Evolutionary conservation across 106 monocot genomes (phyloP), one percentile per base, ranked within the genome.

Genomic region (Narthecium ossifragum): DNA sequence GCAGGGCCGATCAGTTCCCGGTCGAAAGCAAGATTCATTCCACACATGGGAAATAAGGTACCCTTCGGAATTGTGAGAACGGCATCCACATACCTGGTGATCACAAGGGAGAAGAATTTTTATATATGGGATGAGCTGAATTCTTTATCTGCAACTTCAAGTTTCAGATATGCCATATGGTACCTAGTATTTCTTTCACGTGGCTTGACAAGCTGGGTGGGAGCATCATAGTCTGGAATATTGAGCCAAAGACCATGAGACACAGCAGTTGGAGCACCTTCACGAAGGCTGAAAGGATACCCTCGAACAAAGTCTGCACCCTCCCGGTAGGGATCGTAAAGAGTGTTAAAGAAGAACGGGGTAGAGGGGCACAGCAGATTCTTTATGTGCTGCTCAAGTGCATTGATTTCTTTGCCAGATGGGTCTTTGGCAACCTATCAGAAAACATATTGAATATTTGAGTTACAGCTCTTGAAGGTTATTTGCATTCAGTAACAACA

Each of bases 231-330:
- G 68, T 75, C 75, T 5, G 75, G 75, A 28, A 75, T 75, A 51
- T 75, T 75, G 15, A 75, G 68, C 75, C 75, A 74, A 3, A 74
- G 74, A 23, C 74, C 74, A 67, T 74, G 74, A 55, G 74, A 74
- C 22, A 74, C 67, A 31, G 75, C 75, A 63, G 75, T 75, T 4
- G 54, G 23, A 31, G 60, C 75, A 31, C 75, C 75, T 56, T 75
- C 68, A 11, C 75, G 62, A 8, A 75, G 62, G 62, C 75, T 75
- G 63, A 75, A 75, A 39, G 75, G 75, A 15, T 75, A 75, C 14
- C 75, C 75, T 48, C 75, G 68, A n/a, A 75, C 75, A 33, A 75
- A 75, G 36, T 75, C 75, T 6, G 68, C 68, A 48, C 75, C 75
- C 0, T 68, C 68, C 12, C 68, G 40, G 55, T 63, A 75, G 3